These are phyloP conservation scores for Zasmidium citrigriseum DNA, from an alignment of 2,329 filamentous ascomycete species.

Conservation along the genomic window DNA sequence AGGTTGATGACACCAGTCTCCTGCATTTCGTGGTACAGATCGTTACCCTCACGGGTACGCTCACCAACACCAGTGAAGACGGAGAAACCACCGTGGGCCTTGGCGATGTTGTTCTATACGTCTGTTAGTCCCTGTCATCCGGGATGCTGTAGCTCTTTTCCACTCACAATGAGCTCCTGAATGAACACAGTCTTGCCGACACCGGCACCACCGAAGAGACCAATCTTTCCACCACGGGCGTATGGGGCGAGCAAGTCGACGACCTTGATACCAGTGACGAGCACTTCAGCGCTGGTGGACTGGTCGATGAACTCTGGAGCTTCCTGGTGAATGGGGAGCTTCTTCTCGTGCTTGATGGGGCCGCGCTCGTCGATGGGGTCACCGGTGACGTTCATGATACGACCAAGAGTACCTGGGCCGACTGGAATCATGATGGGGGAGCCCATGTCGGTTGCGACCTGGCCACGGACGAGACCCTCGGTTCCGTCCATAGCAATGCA, in stretches of 20 bases:
- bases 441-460: constrained; percentile 83
- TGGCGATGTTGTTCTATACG: constrained; percentile 94
- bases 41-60: constrained; percentile 99
- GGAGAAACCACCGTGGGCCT: constrained; percentile 99
- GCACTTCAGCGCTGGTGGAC: constrained; percentile 92
- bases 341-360: constrained; percentile 91
- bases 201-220: constrained; percentile 99
- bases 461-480: constrained; percentile 97
- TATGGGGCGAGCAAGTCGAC: constrained; percentile 98
- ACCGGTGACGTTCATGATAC: constrained; percentile 99
- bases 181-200: constrained; percentile 99
- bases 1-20: constrained; percentile 99
- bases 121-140: constrained; percentile 28
- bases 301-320: constrained; percentile 91
- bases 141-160: neutral
- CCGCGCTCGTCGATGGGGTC: constrained; percentile 99
- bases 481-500: constrained; percentile 99
- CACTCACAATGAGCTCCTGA: constrained; percentile 90
- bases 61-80: constrained; percentile 99
- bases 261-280: constrained; percentile 99
- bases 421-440: constrained; percentile 95
- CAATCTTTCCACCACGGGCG: constrained; percentile 99
- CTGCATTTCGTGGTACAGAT: constrained; percentile 99
- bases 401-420: constrained; percentile 88
- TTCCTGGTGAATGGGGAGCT: constrained; percentile 88